phyloP scores from a whole-genome alignment of 768 basidiomycete species.

The Pisolithus sp. region DNA sequence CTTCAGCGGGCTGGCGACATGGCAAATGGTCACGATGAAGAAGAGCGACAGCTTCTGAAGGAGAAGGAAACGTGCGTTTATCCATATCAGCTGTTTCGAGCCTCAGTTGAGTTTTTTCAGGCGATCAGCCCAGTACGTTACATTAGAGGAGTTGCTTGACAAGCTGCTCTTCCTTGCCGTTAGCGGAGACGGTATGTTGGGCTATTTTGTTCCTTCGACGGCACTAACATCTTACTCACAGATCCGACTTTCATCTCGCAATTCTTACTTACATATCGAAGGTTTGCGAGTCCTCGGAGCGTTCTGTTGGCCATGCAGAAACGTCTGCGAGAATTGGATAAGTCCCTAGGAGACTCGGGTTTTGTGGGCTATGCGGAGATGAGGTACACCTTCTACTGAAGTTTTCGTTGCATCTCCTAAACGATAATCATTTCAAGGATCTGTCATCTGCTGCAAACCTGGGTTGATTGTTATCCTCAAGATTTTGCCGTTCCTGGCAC shows the following conservation, averaged over 20 bases:
- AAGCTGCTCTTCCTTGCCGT: conserved; percentile 78
- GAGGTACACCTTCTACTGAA: conserved; percentile 42
- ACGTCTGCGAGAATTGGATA: conserved; percentile 72
- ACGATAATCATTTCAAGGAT: conserved; percentile 43
- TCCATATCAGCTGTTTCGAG: conserved; percentile 8
- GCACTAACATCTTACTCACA: conserved; percentile 23
- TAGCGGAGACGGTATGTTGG: conserved; percentile 67
- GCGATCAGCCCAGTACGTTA: conserved; percentile 64
- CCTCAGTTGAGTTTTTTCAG: conserved; percentile 16
- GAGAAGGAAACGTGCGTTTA: conserved; percentile 49
- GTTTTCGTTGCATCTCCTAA: conserved; percentile 1
- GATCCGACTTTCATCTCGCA: conserved; percentile 73
- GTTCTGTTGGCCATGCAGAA: conserved; percentile 85
- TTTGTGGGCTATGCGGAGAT: conserved; percentile 86
- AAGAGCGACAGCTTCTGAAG: conserved; percentile 22
- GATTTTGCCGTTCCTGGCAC: conserved; percentile 79
- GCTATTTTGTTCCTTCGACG: conserved; percentile 3
- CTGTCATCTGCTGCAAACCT: conserved; percentile 69
- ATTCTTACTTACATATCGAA: conserved; percentile 78
- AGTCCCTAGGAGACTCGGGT: conserved; percentile 70
- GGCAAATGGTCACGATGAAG: conserved; percentile 18
- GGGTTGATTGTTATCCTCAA: conserved; percentile 69
- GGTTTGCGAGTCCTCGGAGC: conserved; percentile 74
- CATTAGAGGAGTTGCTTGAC: conserved; percentile 73
- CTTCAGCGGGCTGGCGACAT: conserved; percentile 9